These are phyloP conservation scores for Eragrostis curvula DNA, from an alignment of 176 grass and related monocot species.

Conservation along the genomic window DNA sequence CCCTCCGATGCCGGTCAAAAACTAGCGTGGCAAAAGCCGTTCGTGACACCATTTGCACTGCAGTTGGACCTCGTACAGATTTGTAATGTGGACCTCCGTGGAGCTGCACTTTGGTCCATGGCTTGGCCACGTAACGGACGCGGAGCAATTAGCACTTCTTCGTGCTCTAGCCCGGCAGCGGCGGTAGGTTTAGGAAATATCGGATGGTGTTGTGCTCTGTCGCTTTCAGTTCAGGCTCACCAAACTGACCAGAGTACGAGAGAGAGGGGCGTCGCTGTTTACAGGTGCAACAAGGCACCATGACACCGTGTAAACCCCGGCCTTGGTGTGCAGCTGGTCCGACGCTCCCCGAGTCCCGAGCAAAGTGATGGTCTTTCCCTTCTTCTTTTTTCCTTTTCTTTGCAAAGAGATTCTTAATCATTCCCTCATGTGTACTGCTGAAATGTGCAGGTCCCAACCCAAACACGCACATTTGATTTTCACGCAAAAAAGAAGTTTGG, in stretches of 20 bases:
- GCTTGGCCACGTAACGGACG: no score
- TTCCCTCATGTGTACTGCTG: no score
- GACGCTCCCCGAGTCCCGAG: background rate
- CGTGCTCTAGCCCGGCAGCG: background rate
- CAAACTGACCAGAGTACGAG: background rate
- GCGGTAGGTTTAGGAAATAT: background rate
- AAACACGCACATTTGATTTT: no score
- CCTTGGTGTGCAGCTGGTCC: background rate
- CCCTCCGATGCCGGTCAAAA: background rate
- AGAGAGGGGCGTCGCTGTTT: background rate
- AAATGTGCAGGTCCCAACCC: no score
- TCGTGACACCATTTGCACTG: background rate
- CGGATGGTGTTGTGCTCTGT: background rate
- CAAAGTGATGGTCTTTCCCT: background rate
- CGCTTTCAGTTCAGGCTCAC: background rate
- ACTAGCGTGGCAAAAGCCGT: background rate
- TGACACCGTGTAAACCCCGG: background rate
- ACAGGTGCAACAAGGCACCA: background rate
- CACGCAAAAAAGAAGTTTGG: no score
- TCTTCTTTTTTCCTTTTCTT: background rate
- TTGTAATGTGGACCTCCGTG: no score
- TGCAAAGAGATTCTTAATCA: background rate
- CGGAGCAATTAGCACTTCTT: no score
- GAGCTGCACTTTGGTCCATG: background rate
- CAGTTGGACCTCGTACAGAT: background rate